Conservation (phyloP, 2,329 filamentous ascomycete genomes). For the Alternaria gaisen region DNA sequence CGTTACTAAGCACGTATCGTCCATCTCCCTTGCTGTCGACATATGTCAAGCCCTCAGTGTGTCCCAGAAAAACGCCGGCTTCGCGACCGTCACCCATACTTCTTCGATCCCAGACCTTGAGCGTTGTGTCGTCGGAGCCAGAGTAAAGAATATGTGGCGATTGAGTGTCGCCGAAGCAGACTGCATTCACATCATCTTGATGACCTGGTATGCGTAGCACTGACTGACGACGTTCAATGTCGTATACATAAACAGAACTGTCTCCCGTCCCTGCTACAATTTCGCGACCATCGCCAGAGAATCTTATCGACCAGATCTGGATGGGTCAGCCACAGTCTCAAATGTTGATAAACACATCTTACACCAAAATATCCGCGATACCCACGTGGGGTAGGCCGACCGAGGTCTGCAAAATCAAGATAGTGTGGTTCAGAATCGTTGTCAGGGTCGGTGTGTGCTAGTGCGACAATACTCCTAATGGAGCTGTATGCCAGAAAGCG, state of each 20-base stretch:
- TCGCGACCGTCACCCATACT: constrained; percentile 69
- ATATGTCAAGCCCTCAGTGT: constrained; percentile 72
- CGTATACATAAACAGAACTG: constrained; percentile 85
- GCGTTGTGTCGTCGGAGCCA: constrained; percentile 90
- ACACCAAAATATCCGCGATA: constrained; percentile 49
- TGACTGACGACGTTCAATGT: constrained; percentile 81
- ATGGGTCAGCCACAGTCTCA: constrained; percentile 13
- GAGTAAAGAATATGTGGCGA: constrained; percentile 96
- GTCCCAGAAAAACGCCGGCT: constrained; percentile 71
- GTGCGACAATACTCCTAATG: constrained; percentile 82
- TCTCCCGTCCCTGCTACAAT: constrained; percentile 88
- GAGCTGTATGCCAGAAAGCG: constrained; percentile 91
- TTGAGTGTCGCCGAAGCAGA: constrained; percentile 88
- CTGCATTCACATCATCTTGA: constrained; percentile 90
- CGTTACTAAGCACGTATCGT: constrained; percentile 91
- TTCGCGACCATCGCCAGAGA: constrained; percentile 89
- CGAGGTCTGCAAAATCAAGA: constrained; percentile 73
- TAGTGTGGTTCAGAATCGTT: constrained; percentile 81
- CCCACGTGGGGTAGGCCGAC: constrained; percentile 48
- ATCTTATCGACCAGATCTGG: constrained; percentile 87
- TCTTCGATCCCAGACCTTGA: constrained; percentile 95
- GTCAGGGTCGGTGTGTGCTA: constrained; percentile 86
- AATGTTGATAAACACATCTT: not conserved
- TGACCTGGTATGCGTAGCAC: constrained; percentile 82
- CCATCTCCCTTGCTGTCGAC: constrained; percentile 85